Evolutionary conservation across 2,329 filamentous ascomycete species (phyloP), one percentile per base, ranked within the genome.

Genomic region (Clonostachys rhizophaga): DNA sequence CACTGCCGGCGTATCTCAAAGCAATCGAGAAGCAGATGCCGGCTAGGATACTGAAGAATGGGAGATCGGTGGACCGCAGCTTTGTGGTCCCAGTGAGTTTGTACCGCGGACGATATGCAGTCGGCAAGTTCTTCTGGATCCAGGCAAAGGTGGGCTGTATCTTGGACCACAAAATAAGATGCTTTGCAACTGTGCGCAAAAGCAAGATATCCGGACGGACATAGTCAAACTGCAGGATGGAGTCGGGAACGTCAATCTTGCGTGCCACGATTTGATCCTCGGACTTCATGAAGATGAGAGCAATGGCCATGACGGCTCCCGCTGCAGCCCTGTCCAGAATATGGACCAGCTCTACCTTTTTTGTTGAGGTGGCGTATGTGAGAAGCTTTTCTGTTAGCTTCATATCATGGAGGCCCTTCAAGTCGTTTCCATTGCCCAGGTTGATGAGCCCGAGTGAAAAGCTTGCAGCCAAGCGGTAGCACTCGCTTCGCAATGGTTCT

Each of bases 241-340:
- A 95, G 54, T 95, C 87, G 1, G 95, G 95, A 1, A 97, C 84
- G 62, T 97, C 90, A 45, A 99, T 86, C 70, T 96, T 97, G 47
- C 86, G 83, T 5, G 94, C 94, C 17, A 99, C 80, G 14, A 88
- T 83, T 49, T 82, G 78, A 60, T 99, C 89, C 53, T 95, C 89
- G 0, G 92, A 94, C 67, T 97, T 97, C 89, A 99, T 94, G 65
- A 92, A 99, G 34, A 99, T 92, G 46, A 99, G 78, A 2, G 91
- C 83, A 49, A 96, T 77, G 1, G 94, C 92, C 57, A 97, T 81
- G 8, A 95, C 90, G 2, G 94, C 92, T n/a, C 89, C 94, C 3
- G 95, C 89, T 10, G 90, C 94, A 6, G 92, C 91, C 56, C 92
- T 87, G 62, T 99, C 95, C 4, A 97, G 78, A 10, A 97, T 84